A percentile compares a stretch with the other conserved stretches of the same genome.
Conservation (phyloP, 2,329 filamentous ascomycete genomes). For the Alternaria infectoria region DNA sequence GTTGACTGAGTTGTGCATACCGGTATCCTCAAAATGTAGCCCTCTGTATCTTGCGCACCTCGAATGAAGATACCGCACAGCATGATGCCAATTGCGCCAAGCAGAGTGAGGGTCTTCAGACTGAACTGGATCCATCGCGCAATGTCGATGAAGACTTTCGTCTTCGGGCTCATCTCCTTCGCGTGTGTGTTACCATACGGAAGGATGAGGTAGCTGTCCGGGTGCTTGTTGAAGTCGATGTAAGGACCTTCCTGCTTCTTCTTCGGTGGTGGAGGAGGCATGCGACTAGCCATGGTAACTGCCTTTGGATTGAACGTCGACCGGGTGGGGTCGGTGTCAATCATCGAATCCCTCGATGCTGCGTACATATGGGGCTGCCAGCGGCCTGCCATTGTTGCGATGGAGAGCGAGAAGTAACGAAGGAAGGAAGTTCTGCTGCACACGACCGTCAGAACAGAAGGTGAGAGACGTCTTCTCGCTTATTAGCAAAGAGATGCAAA, state of each 20-base stretch:
- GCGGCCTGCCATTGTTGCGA: conserved; percentile 50
- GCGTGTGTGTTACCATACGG: conserved; percentile 67
- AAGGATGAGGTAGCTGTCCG: conserved; percentile 74
- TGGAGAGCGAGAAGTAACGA: conserved; percentile 32
- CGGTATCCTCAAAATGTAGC: conserved; percentile 78
- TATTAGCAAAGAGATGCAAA: conserved; percentile 41
- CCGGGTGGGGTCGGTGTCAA: conserved; percentile 52
- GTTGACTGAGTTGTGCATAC: conserved; percentile 58
- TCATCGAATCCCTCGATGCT: conserved; percentile 57
- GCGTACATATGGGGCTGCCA: conserved; percentile 77
- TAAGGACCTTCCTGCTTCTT: conserved; percentile 76
- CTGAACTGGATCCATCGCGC: conserved; percentile 72
- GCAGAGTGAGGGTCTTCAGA: conserved; percentile 69
- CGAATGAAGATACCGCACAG: conserved; percentile 79
- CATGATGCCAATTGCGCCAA: conserved; percentile 74
- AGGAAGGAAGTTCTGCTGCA: conserved; percentile 36
- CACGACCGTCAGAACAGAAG: conserved; percentile 34
- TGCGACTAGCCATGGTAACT: conserved; percentile 78
- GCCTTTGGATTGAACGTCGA: conserved; percentile 84
- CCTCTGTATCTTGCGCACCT: conserved; percentile 66
- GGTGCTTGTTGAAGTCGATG: conserved; percentile 83
- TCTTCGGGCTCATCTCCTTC: conserved; percentile 70
- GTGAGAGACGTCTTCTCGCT: conserved; percentile 32
- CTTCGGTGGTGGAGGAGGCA: conserved; percentile 63
- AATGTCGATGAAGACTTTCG: conserved; percentile 74